These are phyloP conservation scores for Diaporthe sp. DNA, from an alignment of 2,329 filamentous ascomycete genomes.

Conservation along the genomic window DNA sequence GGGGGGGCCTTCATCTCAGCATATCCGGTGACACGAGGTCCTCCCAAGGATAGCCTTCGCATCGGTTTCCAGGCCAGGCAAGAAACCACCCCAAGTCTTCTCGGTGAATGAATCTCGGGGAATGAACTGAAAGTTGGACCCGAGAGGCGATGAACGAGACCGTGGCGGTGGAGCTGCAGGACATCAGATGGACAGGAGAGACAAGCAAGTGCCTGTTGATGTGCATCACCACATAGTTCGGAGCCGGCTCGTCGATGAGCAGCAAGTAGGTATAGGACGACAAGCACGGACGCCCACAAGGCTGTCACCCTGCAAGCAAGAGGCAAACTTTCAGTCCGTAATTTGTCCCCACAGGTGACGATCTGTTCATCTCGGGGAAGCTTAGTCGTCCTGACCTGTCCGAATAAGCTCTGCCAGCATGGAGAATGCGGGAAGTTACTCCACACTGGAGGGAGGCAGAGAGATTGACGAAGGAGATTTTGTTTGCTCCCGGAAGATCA, in stretches of 20 bases:
- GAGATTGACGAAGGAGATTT: constrained; percentile 33
- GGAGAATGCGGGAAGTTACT: constrained; percentile 22
- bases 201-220: constrained; percentile 31
- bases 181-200: constrained; percentile 17
- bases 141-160: constrained; percentile 20
- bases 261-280: background rate
- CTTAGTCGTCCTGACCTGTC: constrained; percentile 23
- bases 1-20: constrained; percentile 23
- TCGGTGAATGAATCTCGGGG: constrained; percentile 32
- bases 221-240: constrained; percentile 26
- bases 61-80: constrained; percentile 33
- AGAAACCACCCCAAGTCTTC: background rate
- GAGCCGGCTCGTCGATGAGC: constrained; percentile 15
- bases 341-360: constrained; percentile 32
- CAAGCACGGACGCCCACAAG: constrained; percentile 5
- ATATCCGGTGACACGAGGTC: constrained; percentile 6
- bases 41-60: constrained; percentile 26
- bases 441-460: constrained; percentile 9
- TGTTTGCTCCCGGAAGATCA: constrained; percentile 30
- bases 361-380: constrained; percentile 35
- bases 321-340: constrained; percentile 29
- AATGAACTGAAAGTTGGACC: constrained; percentile 29
- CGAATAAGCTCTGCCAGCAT: constrained; percentile 30
- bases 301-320: constrained; percentile 26
- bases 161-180: constrained; percentile 17